Conservation (phyloP, 2,329 filamentous ascomycete species). For the Botrytis byssoidea region DNA sequence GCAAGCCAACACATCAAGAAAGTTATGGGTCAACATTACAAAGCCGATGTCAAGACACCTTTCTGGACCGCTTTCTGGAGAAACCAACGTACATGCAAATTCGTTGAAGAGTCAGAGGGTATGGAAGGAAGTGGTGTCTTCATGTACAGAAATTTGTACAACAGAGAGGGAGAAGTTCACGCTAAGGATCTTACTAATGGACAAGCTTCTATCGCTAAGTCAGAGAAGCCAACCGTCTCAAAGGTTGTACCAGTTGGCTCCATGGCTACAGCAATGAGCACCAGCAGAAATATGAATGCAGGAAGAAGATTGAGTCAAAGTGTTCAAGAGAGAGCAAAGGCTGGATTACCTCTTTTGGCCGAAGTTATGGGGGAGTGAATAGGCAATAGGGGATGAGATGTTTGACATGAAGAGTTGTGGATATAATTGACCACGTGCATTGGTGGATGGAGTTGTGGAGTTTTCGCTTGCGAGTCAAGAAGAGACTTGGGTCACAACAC, state of each 20-base stretch:
- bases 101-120: constrained; percentile 40
- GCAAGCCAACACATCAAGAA: constrained; percentile 57
- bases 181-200: constrained; percentile 27
- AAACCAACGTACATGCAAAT: constrained; percentile 39
- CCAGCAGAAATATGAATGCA: constrained; percentile 32
- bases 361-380: constrained; percentile 23
- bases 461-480: neutral
- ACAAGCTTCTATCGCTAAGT: constrained; percentile 14
- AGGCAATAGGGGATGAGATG: neutral
- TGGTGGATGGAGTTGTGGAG: constrained; percentile 10
- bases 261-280: constrained; percentile 35
- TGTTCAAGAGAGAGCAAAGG: constrained; percentile 33
- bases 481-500: neutral
- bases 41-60: constrained; percentile 42
- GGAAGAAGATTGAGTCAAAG: constrained; percentile 34
- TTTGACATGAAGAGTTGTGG: neutral
- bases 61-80: constrained; percentile 41
- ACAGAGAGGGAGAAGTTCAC: constrained; percentile 31
- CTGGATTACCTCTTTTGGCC: constrained; percentile 32
- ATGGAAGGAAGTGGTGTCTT: constrained; percentile 38
- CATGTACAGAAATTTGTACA: constrained; percentile 39
- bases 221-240: constrained; percentile 14
- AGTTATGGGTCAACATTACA: constrained; percentile 56
- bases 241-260: constrained; percentile 23
- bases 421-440: neutral